These are phyloP conservation scores for Suzukiozyma palmioleophila DNA, from an alignment of 1,139 yeast species.

Conservation along the genomic window DNA sequence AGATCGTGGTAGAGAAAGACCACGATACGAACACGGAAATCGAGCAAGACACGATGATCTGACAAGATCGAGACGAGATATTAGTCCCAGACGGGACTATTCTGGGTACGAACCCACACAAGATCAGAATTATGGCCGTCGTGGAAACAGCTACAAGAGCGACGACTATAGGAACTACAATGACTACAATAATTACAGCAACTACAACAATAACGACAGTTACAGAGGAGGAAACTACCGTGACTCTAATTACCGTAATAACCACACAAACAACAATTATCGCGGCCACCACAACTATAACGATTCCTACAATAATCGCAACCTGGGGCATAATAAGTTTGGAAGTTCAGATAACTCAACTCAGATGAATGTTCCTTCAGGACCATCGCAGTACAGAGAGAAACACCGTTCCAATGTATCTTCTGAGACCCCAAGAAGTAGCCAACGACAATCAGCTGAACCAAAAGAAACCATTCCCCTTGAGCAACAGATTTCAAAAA, in stretches of 20 bases:
- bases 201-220: background rate
- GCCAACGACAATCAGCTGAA: background rate
- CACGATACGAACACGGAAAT: background rate
- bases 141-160: background rate
- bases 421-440: background rate
- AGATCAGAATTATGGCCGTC: background rate
- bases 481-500: slow-evolving; percentile 17
- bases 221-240: background rate
- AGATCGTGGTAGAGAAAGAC: slow-evolving; percentile 11
- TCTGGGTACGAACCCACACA: background rate
- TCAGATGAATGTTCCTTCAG: background rate
- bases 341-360: background rate
- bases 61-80: background rate
- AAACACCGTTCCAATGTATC: background rate
- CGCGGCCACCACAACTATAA: slow-evolving; percentile 1
- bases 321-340: background rate
- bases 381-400: slow-evolving; percentile 2
- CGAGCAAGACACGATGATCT: background rate
- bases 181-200: background rate
- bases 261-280: background rate
- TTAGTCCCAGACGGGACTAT: background rate
- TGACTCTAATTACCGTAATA: background rate
- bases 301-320: background rate
- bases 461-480: slow-evolving; percentile 11
- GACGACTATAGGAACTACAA: background rate